Percentiles rank a stretch among this genome's conserved stretches.
Conservation (phyloP, 352 stramenopile genomes). For the Pythium sp. region DNA sequence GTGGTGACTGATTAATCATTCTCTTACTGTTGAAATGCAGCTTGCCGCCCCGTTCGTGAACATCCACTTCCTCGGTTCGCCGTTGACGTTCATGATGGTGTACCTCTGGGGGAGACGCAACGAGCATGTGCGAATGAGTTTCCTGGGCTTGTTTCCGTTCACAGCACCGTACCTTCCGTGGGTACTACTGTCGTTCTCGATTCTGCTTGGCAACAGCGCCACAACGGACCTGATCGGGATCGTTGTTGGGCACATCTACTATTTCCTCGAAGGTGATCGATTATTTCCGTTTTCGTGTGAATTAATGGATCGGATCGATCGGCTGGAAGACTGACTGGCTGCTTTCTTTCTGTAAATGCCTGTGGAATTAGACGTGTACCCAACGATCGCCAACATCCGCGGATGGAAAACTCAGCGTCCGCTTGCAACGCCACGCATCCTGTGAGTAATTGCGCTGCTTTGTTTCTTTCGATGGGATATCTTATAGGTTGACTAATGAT, state of each 20-base stretch:
- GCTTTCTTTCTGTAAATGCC: not conserved
- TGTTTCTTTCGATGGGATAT: conserved; percentile 12
- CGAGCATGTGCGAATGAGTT: conserved; percentile 96
- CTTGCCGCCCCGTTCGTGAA: conserved; percentile 95
- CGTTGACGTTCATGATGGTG: conserved; percentile 99
- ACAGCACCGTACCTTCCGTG: conserved; percentile 97
- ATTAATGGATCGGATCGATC: no score
- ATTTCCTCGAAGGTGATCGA: conserved; percentile 94
- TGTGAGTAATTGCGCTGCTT: conserved; percentile 50
- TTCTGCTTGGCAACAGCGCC: conserved; percentile 93
- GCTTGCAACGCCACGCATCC: conserved; percentile 89
- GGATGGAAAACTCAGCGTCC: conserved; percentile 92
- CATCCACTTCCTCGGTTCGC: conserved; percentile 97
- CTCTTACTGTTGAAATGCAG: conserved; percentile 24
- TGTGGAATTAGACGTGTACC: conserved; percentile 91
- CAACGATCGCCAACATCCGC: conserved; percentile 93
- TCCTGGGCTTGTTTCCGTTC: conserved; percentile 98
- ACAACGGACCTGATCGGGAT: conserved; percentile 99
- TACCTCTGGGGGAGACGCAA: conserved; percentile 98
- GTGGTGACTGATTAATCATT: not conserved
- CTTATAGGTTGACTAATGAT: not conserved
- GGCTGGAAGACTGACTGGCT: not conserved
- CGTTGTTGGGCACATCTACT: conserved; percentile 98
- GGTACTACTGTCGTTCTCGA: conserved; percentile 97
- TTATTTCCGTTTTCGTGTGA: not conserved